Conservation (phyloP, 1,284 basidiomycete species). For the Moniliophthora roreri region DNA sequence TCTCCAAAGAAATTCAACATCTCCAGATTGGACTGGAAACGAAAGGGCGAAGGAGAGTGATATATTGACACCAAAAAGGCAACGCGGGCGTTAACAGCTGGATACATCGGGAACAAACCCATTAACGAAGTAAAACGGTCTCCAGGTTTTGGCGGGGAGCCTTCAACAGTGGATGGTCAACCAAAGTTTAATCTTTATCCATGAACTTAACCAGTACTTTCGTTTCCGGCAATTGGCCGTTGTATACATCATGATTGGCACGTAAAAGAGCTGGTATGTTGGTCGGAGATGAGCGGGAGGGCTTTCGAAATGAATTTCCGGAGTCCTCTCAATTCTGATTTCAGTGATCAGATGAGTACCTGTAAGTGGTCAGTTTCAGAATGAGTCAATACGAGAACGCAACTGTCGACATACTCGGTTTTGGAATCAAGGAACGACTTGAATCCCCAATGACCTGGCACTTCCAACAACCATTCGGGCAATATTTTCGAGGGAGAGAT, state of each 20-base stretch:
- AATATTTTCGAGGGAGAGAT: slow-evolving; percentile 81
- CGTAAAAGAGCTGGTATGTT: background rate
- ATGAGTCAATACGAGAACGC: background rate
- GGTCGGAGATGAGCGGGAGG: slow-evolving; percentile 1
- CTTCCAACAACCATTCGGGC: slow-evolving; percentile 87
- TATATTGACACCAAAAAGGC: slow-evolving; percentile 11
- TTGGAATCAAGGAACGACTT: slow-evolving; percentile 75
- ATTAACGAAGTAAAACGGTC: slow-evolving; percentile 6
- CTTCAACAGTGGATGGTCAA: slow-evolving; percentile 10
- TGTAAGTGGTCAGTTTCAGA: slow-evolving; percentile 5
- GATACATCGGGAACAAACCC: background rate
- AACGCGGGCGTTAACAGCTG: slow-evolving; percentile 4
- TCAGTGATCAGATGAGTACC: slow-evolving; percentile 15
- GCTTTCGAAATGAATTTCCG: background rate
- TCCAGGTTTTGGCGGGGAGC: background rate
- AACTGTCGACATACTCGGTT: slow-evolving; percentile 2
- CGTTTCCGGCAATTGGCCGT: background rate
- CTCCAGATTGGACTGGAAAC: too few relatives aligned
- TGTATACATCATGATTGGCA: background rate
- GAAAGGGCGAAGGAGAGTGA: background rate
- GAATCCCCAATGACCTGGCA: slow-evolving; percentile 82
- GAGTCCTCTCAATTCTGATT: slow-evolving; percentile 9
- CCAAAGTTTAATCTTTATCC: slow-evolving; percentile 30
- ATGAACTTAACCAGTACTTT: slow-evolving; percentile 19
- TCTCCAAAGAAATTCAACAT: background rate